These are phyloP conservation scores for Silene conica DNA, from an alignment of 148 eudicot genomes.

Conservation along the genomic window DNA sequence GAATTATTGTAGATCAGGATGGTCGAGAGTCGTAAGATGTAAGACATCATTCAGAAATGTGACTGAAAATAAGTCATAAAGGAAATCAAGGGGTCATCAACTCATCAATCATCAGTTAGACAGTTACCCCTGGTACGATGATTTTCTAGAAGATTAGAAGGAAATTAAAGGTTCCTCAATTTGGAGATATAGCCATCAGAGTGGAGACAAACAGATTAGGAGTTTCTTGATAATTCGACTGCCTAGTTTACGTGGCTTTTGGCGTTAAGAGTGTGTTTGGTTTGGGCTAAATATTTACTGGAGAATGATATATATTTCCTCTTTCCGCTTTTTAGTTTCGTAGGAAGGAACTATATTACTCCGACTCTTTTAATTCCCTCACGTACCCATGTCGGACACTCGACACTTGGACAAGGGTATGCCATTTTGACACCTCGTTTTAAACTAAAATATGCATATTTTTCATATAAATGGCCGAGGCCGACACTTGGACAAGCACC, in stretches of 20 bases:
- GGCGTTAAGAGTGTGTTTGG: neutral
- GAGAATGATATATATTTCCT: neutral
- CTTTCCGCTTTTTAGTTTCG: neutral
- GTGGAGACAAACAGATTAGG: too few relatives aligned
- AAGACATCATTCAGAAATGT: neutral
- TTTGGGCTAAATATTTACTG: neutral
- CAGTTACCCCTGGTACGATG: neutral
- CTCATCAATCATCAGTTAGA: neutral
- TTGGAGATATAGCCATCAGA: neutral
- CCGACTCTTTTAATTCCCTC: too few relatives aligned
- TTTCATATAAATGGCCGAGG: too few relatives aligned
- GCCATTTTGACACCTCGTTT: too few relatives aligned
- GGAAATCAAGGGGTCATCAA: neutral
- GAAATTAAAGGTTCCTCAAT: neutral
- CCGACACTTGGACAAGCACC: too few relatives aligned
- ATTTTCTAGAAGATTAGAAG: neutral
- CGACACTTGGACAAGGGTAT: too few relatives aligned
- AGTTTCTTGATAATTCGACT: too few relatives aligned
- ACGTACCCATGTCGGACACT: too few relatives aligned
- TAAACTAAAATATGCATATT: too few relatives aligned
- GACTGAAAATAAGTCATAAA: neutral
- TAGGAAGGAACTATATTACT: too few relatives aligned
- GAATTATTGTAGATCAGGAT: constrained; percentile 3
- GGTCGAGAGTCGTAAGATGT: neutral
- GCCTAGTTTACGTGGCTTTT: too few relatives aligned